These are phyloP conservation scores for Inosperma sp. DNA, from an alignment of 768 basidiomycete species.

Conservation along the genomic window DNA sequence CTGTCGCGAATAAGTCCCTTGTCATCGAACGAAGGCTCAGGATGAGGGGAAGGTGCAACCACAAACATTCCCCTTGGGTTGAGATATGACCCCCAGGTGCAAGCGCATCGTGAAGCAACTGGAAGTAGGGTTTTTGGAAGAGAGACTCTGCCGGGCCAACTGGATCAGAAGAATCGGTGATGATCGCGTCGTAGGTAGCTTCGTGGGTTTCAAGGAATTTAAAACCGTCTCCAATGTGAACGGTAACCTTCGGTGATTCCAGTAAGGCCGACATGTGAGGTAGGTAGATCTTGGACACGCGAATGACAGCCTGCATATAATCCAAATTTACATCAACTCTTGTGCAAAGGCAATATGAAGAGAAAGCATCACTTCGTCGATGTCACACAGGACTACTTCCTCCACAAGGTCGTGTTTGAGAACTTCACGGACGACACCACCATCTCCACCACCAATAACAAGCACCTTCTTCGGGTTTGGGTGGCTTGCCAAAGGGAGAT, in stretches of 20 bases:
- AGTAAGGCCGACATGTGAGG: conserved; percentile 91
- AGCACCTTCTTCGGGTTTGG: conserved; percentile 95
- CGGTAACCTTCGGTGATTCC: conserved; percentile 71
- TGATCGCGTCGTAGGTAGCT: conserved; percentile 90
- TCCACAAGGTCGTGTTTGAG: conserved; percentile 91
- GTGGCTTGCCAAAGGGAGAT: conserved; percentile 93
- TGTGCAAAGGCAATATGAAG: not conserved
- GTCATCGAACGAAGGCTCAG: conserved; percentile 66
- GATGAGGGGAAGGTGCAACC: conserved; percentile 91
- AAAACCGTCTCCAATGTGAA: conserved; percentile 93
- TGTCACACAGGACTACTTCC: conserved; percentile 92
- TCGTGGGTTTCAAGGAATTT: conserved; percentile 90
- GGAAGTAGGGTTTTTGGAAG: conserved; percentile 97
- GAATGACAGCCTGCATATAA: conserved; percentile 74
- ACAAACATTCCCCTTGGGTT: conserved; percentile 93
- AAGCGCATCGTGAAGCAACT: conserved; percentile 87
- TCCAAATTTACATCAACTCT: not conserved
- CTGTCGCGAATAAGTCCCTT: conserved; percentile 67
- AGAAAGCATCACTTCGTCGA: conserved; percentile 69
- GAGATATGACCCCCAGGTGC: conserved; percentile 88
- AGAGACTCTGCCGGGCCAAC: conserved; percentile 92
- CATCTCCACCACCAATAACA: conserved; percentile 97
- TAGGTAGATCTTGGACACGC: conserved; percentile 89
- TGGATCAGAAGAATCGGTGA: conserved; percentile 98
- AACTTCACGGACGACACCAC: conserved; percentile 95